Conservation (phyloP, 2,329 filamentous ascomycete genomes). For the Fusarium lateritium region DNA sequence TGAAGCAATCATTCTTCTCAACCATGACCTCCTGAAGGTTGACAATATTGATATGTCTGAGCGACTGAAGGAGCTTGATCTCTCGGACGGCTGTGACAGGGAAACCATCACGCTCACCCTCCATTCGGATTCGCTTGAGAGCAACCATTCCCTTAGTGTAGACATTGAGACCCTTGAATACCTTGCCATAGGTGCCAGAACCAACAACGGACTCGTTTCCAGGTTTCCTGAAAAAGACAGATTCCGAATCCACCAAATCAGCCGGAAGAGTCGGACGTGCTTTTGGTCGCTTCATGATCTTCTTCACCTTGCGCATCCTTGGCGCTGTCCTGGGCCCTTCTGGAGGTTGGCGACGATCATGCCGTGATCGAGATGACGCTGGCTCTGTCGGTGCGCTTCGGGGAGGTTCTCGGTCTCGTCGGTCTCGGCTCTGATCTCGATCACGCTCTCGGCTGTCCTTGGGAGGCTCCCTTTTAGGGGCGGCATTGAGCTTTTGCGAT, state of each 20-base stretch:
- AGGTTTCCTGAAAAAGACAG: constrained; percentile 94
- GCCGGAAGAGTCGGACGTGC: constrained; percentile 77
- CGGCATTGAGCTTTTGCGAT: constrained; percentile 77
- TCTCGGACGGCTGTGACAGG: constrained; percentile 92
- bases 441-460: constrained; percentile 59
- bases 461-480: constrained; percentile 61
- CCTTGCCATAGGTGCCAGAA: constrained; percentile 95
- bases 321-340: constrained; percentile 58
- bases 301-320: constrained; percentile 75
- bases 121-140: constrained; percentile 93
- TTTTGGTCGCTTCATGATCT: constrained; percentile 79
- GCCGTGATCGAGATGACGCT: constrained; percentile 62
- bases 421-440: constrained; percentile 9
- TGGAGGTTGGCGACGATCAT: constrained; percentile 53
- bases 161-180: constrained; percentile 95
- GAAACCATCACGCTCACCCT: constrained; percentile 91
- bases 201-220: constrained; percentile 98
- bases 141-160: constrained; percentile 88
- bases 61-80: constrained; percentile 90
- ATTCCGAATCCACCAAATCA: constrained; percentile 84
- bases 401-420: constrained; percentile 62
- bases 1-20: constrained; percentile 98
- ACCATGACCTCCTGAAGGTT: constrained; percentile 95
- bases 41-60: constrained; percentile 87
- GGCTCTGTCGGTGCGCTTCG: constrained; percentile 68